Percentiles rank a stretch among this genome's conserved stretches.
phyloP scores from a whole-genome alignment of 1,284 basidiomycete species.

The Grifola frondosa region DNA sequence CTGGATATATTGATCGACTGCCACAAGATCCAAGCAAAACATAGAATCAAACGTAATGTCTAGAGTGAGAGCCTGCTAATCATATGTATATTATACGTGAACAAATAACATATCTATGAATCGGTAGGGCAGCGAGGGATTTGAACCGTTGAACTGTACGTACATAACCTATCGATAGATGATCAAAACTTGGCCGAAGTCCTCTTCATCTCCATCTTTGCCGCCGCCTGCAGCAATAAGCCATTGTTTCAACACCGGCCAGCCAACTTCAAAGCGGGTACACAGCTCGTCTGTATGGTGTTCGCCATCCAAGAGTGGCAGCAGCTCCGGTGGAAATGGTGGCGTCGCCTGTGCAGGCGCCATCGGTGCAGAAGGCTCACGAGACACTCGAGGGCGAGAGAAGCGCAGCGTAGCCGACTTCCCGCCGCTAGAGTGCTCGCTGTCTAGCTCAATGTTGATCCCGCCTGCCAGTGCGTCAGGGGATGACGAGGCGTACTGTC shows the following conservation, averaged over 20 bases:
- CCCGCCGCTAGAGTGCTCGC: slow-evolving; percentile 28
- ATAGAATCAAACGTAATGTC: slow-evolving; percentile 14
- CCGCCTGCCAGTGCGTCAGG: slow-evolving; percentile 18
- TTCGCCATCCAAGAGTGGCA: slow-evolving; percentile 75
- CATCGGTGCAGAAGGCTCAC: slow-evolving; percentile 42
- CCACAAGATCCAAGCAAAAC: slow-evolving; percentile 32
- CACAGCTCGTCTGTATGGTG: slow-evolving; percentile 92
- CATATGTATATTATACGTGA: slow-evolving; percentile 14
- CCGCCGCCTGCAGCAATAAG: slow-evolving; percentile 64
- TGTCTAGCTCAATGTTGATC: slow-evolving; percentile 22
- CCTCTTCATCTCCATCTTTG: slow-evolving; percentile 42
- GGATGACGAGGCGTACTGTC: slow-evolving; percentile 19
- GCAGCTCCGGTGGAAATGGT: slow-evolving; percentile 56
- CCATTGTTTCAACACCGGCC: slow-evolving; percentile 81
- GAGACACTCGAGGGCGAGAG: slow-evolving; percentile 45
- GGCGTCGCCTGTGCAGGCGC: slow-evolving; percentile 25
- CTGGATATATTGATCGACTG: slow-evolving; percentile 72
- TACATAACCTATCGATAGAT: slow-evolving; percentile 41
- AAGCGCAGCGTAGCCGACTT: slow-evolving; percentile 25
- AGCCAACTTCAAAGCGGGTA: slow-evolving; percentile 78
- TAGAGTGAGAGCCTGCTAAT: slow-evolving; percentile 1
- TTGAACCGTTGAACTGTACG: not conserved
- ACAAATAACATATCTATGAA: not conserved
- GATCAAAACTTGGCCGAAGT: slow-evolving; percentile 50
- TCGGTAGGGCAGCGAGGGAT: not conserved